Evolutionary conservation across 805 yeast genomes (phyloP), one percentile per base, ranked within the genome.

Genomic region (Saccharomycopsis sp.): DNA sequence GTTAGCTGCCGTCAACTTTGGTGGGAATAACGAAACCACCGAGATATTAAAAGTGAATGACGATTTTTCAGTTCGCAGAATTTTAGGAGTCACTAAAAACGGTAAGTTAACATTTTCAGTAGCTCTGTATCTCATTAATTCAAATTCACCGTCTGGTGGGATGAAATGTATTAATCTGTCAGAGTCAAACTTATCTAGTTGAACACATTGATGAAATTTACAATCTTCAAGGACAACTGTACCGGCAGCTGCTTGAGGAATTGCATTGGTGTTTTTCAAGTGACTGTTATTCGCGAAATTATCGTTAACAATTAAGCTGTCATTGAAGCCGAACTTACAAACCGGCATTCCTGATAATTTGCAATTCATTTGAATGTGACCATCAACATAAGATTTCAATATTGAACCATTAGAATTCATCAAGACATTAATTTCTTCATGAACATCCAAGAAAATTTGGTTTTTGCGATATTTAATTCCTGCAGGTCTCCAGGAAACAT

Each of bases 81-180:
- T 70, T 24, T 68, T 66, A 1, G 90, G 83, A 4, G 71, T 64
- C 13, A 87, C 71, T 41, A 68, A 67, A 61, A 87, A 84, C 3
- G 97, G 97, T 24, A 85, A 58, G 40, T 74, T 75, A 48, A 84
- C 64, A 51, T 78, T 76, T 36, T 77, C 76, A 1, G 68, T 62
- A 1, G 74, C 71, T 45, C 81, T 67, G 62, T 87, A 88, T 28
- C 76, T 70, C 89, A 88, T 80, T 48, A 88, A 71, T 60, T 86
- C 90, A 58, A 86, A 85, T 41, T 78, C 76, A 0, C 95, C 95
- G 62, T 87, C 95, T 1, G 96, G 96, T 2, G 96, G 96, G 9
- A 79, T 68, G 52, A 88, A 87, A 38, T 72, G 75, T 47, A 88
- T 81, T 20, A 75, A 64, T 33, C 83, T 66, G 21, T 81, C 79